These are phyloP conservation scores for Rhododendron ferrugineum DNA, from an alignment of 148 eudicot species.

Conservation along the genomic window DNA sequence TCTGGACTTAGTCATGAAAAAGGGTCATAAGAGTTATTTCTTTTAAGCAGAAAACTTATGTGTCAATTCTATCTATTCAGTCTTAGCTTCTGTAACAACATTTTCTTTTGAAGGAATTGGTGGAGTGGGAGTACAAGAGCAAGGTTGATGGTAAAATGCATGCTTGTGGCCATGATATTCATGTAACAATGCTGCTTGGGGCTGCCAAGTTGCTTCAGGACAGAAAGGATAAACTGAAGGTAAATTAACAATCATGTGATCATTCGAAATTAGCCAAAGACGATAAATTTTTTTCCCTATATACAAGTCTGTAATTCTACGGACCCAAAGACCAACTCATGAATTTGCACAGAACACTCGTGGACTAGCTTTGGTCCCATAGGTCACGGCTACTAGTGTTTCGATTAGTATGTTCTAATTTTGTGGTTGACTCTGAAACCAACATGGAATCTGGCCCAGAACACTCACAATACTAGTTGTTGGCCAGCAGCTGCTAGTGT, in stretches of 20 bases:
- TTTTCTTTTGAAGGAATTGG: conserved; percentile 33
- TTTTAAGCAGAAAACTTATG: not conserved
- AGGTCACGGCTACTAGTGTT: not conserved
- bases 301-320: not conserved
- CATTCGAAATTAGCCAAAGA: not conserved
- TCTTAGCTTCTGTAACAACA: not conserved
- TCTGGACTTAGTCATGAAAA: not conserved
- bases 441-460: not conserved
- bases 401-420: not conserved
- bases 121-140: conserved; percentile 55
- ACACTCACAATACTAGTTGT: not conserved
- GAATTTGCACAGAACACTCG: not conserved
- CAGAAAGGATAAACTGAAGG: conserved; percentile 30
- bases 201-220: conserved; percentile 49
- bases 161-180: conserved; percentile 63
- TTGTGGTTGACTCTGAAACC: not conserved
- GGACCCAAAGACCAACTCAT: not conserved
- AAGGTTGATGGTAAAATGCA: conserved; percentile 51
- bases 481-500: not conserved
- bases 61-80: not conserved
- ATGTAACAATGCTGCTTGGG: conserved; percentile 53
- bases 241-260: conserved; percentile 11
- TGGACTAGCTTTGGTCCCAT: not conserved
- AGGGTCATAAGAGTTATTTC: not conserved
- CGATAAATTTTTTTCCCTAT: not conserved